Conservation (phyloP, 169 alveolate species). For the Cryptosporidium meleagridis region DNA sequence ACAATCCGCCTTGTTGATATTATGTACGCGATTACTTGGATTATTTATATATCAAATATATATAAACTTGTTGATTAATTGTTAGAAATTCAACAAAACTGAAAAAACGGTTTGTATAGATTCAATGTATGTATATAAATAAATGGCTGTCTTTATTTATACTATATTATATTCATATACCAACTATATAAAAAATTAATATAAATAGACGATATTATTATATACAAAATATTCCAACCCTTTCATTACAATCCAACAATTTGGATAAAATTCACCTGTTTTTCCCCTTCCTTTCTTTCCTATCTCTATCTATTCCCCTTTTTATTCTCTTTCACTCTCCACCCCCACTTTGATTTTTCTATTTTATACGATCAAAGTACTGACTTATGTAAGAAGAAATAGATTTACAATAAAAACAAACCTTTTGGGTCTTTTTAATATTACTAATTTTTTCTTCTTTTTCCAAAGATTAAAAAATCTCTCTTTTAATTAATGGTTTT, state of each 20-base stretch:
- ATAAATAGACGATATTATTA: not conserved
- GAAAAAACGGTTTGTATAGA: not conserved
- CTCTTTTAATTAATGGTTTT: too few relatives aligned
- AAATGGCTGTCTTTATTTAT: not conserved
- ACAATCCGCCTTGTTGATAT: not conserved
- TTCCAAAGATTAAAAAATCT: too few relatives aligned
- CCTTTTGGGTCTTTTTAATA: not conserved
- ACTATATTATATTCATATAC: not conserved
- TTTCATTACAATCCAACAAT: conserved; percentile 5
- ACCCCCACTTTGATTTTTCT: not conserved
- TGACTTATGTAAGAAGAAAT: not conserved
- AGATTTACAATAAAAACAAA: too few relatives aligned
- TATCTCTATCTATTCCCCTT: not conserved
- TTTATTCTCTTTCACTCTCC: not conserved
- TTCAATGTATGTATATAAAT: not conserved
- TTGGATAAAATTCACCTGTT: not conserved
- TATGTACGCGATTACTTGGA: not conserved
- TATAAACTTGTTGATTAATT: not conserved
- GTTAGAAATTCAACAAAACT: not conserved
- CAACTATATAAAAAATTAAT: not conserved
- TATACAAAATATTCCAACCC: not conserved
- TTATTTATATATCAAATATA: too few relatives aligned
- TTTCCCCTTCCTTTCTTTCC: not conserved
- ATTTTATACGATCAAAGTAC: not conserved
- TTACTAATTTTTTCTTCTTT: too few relatives aligned